These are phyloP conservation scores for Sclerotinia borealis DNA, from an alignment of 2,329 filamentous ascomycete species.

Conservation along the genomic window DNA sequence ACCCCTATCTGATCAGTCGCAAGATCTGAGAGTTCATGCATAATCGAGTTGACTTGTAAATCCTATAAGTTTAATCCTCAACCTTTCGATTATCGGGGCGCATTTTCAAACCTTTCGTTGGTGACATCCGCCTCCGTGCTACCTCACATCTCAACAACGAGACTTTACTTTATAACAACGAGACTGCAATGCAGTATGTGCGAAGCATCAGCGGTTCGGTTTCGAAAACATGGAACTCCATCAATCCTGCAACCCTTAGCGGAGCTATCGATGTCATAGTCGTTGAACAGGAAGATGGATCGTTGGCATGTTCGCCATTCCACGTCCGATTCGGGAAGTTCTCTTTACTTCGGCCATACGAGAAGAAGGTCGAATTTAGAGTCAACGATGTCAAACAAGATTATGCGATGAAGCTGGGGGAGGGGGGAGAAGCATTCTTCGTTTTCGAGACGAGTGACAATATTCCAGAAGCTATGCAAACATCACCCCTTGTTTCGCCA, in stretches of 20 bases:
- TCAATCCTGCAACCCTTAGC: constrained; percentile 95
- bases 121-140: constrained; percentile 5
- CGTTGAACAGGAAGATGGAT: constrained; percentile 90
- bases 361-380: constrained; percentile 98
- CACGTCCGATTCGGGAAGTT: constrained; percentile 99
- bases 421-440: constrained; percentile 97
- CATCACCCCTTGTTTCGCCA: constrained; percentile 87
- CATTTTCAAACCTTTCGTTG: neutral
- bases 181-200: constrained; percentile 82
- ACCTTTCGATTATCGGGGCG: neutral
- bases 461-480: constrained; percentile 90
- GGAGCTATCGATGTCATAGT: constrained; percentile 99
- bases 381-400: constrained; percentile 90
- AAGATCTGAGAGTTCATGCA: neutral
- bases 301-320: constrained; percentile 87
- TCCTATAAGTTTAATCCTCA: neutral
- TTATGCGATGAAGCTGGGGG: constrained; percentile 97
- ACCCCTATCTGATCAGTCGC: constrained; percentile 2
- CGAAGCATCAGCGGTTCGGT: constrained; percentile 91
- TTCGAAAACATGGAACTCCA: constrained; percentile 98
- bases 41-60: constrained; percentile 1
- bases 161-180: neutral
- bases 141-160: neutral
- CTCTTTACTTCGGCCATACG: constrained; percentile 85
- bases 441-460: constrained; percentile 92